Evolutionary conservation across 176 grass and related monocot species (phyloP).

Genomic region (Carex parvula): DNA sequence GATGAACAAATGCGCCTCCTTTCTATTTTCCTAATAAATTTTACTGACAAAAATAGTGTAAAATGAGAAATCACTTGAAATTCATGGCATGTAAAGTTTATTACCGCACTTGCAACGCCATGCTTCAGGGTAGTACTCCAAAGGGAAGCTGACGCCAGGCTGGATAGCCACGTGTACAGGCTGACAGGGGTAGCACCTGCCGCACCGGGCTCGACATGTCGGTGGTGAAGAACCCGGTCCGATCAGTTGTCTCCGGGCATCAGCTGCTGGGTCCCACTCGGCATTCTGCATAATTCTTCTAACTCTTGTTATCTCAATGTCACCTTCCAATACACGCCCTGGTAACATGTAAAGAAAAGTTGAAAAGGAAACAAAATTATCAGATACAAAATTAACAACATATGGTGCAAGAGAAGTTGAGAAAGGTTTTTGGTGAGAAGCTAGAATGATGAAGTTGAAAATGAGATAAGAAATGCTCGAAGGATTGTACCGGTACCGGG

Average conservation of each 20-base stretch:
- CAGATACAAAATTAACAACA: background rate
- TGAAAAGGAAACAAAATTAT: background rate
- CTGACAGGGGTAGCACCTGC: conserved; percentile 50
- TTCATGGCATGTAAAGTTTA: conserved; percentile 83
- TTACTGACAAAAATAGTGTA: background rate
- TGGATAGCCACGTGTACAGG: conserved; percentile 74
- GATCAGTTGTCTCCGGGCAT: conserved; percentile 42
- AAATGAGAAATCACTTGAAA: conserved; percentile 20
- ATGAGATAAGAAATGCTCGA: no score
- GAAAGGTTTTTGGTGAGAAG: background rate
- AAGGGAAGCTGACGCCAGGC: conserved; percentile 52
- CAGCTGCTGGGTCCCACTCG: conserved; percentile 24
- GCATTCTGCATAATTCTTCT: conserved; percentile 1
- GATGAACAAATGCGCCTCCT: conserved; percentile 18
- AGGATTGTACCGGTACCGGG: background rate
- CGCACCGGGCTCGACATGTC: conserved; percentile 63
- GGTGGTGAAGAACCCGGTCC: conserved; percentile 73
- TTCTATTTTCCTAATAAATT: conserved; percentile 15
- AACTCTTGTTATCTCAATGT: background rate
- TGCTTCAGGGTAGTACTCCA: conserved; percentile 89
- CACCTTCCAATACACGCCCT: conserved; percentile 20
- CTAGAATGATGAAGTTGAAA: background rate
- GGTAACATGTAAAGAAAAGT: background rate
- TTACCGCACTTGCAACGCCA: conserved; percentile 90
- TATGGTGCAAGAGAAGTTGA: background rate